These are phyloP conservation scores for Bryopsis sp. DNA, from an alignment of 139 green algal genomes.

Conservation along the genomic window DNA sequence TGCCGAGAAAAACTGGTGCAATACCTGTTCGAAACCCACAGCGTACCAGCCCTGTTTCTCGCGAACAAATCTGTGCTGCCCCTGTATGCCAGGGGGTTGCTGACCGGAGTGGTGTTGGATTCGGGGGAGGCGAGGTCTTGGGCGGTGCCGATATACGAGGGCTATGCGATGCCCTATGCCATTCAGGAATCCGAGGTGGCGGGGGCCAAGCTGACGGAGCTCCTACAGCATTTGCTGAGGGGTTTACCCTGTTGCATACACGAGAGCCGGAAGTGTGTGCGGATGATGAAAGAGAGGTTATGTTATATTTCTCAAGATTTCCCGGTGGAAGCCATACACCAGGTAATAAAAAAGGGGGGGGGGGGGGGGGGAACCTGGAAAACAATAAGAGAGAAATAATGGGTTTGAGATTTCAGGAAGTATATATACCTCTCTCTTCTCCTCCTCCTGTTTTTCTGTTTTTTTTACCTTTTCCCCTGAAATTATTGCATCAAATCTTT, in stretches of 20 bases:
- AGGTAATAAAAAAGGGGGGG: no score
- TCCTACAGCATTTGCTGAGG: constrained; percentile 43
- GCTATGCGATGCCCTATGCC: constrained; percentile 87
- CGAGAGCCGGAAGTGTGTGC: constrained; percentile 32
- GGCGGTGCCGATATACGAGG: constrained; percentile 23
- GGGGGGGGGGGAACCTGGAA: no score
- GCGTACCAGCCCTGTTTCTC: constrained; percentile 94
- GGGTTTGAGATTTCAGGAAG: no score
- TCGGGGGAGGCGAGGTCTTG: background rate
- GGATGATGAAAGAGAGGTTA: constrained; percentile 57
- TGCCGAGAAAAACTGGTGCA: background rate
- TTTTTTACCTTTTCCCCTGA: no score
- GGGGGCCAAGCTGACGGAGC: constrained; percentile 85
- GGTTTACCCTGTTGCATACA: background rate
- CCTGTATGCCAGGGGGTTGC: constrained; percentile 92
- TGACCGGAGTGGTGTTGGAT: constrained; percentile 97
- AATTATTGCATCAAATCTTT: no score
- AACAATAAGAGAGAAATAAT: no score
- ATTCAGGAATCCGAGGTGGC: constrained; percentile 86
- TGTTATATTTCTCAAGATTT: constrained; percentile 11
- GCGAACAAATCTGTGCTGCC: constrained; percentile 94
- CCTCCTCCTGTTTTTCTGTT: no score
- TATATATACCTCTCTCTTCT: no score
- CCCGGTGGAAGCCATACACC: no score
- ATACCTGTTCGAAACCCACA: constrained; percentile 99